A percentile compares a stretch with the other conserved stretches of the same genome.
Conservation (phyloP, 306 rosid species). For the Abrus precatorius region DNA sequence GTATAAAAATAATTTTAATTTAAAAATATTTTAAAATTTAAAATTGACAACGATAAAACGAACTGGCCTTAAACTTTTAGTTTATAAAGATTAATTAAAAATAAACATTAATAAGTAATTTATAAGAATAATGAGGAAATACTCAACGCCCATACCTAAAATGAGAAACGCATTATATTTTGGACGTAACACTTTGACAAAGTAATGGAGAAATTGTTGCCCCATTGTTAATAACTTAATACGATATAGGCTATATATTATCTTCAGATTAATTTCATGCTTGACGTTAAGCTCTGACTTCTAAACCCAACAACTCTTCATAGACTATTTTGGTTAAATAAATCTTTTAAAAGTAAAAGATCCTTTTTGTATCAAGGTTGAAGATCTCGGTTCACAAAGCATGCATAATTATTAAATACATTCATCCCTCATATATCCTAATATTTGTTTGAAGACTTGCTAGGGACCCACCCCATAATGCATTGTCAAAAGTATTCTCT, state of each 20-base stretch:
- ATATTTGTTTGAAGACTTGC: neutral
- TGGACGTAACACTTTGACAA: slow-evolving; percentile 5
- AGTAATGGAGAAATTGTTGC: neutral
- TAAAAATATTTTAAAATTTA: too few species aligned
- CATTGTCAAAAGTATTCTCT: neutral
- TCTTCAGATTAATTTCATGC: slow-evolving; percentile 1
- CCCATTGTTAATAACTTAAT: neutral
- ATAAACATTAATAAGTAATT: neutral
- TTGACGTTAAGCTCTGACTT: neutral
- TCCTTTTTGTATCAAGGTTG: neutral
- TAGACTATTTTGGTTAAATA: neutral
- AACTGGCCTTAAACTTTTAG: too few species aligned
- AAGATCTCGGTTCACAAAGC: neutral
- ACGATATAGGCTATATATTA: neutral
- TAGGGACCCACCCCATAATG: neutral
- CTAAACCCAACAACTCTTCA: slow-evolving; percentile 32
- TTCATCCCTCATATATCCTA: neutral
- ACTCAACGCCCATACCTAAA: neutral
- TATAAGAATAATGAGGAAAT: neutral
- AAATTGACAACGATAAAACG: too few species aligned
- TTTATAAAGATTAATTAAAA: neutral
- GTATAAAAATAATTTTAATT: too few species aligned
- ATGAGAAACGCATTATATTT: neutral
- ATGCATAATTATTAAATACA: neutral
- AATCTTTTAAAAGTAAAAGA: slow-evolving; percentile 1